Evolutionary conservation across 208 protist species (phyloP), one percentile per base, ranked within the genome.

Genomic region (Naegleria fowleri): DNA sequence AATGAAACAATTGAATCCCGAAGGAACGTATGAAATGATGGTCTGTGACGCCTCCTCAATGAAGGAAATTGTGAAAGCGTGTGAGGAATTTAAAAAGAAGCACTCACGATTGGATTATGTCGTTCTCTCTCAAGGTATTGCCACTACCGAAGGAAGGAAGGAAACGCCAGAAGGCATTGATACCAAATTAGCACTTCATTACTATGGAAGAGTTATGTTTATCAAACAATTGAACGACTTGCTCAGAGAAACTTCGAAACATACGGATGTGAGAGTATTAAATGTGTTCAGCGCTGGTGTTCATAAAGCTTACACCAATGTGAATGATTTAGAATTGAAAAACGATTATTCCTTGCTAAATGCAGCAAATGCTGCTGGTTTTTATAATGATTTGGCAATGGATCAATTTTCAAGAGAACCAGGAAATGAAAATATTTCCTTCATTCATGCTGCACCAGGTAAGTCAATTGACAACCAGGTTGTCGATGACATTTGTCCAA

Each of bases 81-180:
- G 25, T 76, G 90, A 39, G 4, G 22, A 92, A 83, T 92, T 76
- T 58, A 29, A 25, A 83, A 0, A 83, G 13, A 83, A 83, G 5
- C 75, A 83, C 33, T 13, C 40, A 52, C 33, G 83, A 41, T 15
- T 41, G 0, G 43, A 88, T 58, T 41, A 88, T 41, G 55, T 0
- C 38, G 6, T 22, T 58, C 19, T 88, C 0, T 58, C 85, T 38
- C 67, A 79, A 52, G 76, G 90, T 15, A 92, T 92, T 48, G 55
- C 91, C 15, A 91, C 91, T 33, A 93, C 75, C 2, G 84, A 93
- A 79, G 92, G 92, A 43, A 55, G 90, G 7, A 91, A 84, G 2
- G 75, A 83, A 79, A 93, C 92, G n/a, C n/a, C 22, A 58, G 92
- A 93, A 88, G 92, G 92, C 39, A 85, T 92, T 51, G 92, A 93